Conservation (phyloP, 2,329 filamentous ascomycete species). For the Endoconidiophora polonica region DNA sequence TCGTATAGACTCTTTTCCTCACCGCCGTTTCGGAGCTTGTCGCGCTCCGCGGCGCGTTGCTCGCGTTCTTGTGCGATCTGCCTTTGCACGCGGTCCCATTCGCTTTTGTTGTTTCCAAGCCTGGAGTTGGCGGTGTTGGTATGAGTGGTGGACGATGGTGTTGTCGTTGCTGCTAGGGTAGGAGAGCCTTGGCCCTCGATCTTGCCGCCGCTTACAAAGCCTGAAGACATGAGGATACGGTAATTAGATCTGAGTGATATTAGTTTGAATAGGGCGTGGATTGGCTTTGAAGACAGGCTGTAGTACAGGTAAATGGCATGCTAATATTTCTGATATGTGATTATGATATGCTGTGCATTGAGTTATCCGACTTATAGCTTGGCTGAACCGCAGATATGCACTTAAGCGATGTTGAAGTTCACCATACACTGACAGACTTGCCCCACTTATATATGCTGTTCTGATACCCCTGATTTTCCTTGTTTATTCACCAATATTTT, state of each 20-base stretch:
- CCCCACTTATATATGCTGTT: too few species aligned
- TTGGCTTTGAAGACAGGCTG: neutral
- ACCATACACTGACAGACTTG: too few species aligned
- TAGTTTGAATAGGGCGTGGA: neutral
- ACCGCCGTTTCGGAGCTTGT: conserved; percentile 21
- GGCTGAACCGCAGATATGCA: too few species aligned
- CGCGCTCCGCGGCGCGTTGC: conserved; percentile 34
- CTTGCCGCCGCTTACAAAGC: conserved; percentile 39
- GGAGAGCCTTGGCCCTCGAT: conserved; percentile 22
- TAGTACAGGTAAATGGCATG: too few species aligned
- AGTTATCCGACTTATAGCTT: neutral
- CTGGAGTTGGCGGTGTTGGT: too few species aligned
- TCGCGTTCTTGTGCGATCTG: conserved; percentile 45
- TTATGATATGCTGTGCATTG: neutral
- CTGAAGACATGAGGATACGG: conserved; percentile 28
- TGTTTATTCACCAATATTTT: too few species aligned
- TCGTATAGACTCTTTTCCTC: conserved; percentile 53
- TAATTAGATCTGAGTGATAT: neutral
- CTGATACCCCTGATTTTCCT: too few species aligned
- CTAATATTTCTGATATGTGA: neutral
- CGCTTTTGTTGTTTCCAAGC: conserved; percentile 20
- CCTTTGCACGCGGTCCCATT: conserved; percentile 48
- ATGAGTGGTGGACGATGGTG: conserved; percentile 3
- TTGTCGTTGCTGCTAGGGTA: conserved; percentile 5
- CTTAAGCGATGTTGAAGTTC: too few species aligned